phyloP scores from a whole-genome alignment of 2,329 filamentous ascomycete species.

The Diplodia intermedia region DNA sequence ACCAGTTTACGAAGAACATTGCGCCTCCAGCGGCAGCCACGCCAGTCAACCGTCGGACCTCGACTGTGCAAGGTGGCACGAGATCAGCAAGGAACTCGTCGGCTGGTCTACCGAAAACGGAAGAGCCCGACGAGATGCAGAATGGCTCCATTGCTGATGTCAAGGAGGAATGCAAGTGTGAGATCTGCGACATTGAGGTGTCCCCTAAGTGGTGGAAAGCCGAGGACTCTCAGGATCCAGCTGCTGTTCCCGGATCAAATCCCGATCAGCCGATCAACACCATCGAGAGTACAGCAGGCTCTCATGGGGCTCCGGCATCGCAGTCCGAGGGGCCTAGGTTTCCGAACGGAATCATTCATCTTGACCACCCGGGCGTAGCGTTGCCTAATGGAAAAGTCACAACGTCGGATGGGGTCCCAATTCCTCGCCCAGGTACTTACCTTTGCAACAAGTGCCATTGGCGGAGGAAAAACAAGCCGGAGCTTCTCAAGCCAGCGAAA shows the following conservation, averaged over 20 bases:
- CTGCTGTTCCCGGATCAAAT: slow-evolving; percentile 32
- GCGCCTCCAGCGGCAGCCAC: slow-evolving; percentile 45
- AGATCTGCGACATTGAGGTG: slow-evolving; percentile 65
- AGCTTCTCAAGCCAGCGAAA: slow-evolving; percentile 41
- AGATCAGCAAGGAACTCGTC: slow-evolving; percentile 43
- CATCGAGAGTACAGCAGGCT: slow-evolving; percentile 25
- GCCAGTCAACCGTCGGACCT: slow-evolving; percentile 50
- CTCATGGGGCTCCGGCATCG: neutral
- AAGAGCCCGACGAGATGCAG: slow-evolving; percentile 44
- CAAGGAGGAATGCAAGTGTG: slow-evolving; percentile 42
- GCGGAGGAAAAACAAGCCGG: slow-evolving; percentile 50
- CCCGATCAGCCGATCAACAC: slow-evolving; percentile 33
- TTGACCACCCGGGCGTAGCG: slow-evolving; percentile 35
- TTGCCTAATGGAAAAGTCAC: slow-evolving; percentile 36
- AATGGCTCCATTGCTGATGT: slow-evolving; percentile 33
- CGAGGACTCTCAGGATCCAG: slow-evolving; percentile 40
- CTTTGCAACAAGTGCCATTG: slow-evolving; percentile 59
- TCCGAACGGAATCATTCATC: slow-evolving; percentile 36
- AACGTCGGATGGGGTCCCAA: slow-evolving; percentile 36
- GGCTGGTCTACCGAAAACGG: slow-evolving; percentile 47
- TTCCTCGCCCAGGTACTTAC: slow-evolving; percentile 40
- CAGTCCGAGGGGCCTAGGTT: slow-evolving; percentile 29
- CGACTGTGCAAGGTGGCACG: slow-evolving; percentile 46
- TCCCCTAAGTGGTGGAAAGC: slow-evolving; percentile 67
- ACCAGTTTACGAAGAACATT: slow-evolving; percentile 65